phyloP scores from a whole-genome alignment of 108 stramenopile genomes.

The Discostella stelligeroides region DNA sequence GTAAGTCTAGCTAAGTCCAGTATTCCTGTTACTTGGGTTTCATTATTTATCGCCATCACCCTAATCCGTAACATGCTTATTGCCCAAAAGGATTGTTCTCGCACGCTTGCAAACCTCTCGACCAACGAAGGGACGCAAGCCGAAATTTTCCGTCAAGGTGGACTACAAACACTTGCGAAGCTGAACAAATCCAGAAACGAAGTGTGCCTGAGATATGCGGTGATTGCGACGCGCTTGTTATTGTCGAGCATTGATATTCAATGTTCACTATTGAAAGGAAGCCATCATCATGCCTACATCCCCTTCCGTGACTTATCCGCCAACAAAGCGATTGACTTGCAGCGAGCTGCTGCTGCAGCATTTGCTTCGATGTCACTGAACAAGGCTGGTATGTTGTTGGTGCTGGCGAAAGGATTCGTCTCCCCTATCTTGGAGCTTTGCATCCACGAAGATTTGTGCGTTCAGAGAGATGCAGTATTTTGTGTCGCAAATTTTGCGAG shows the following conservation, averaged over 20 bases:
- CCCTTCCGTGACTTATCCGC: slow-evolving; percentile 67
- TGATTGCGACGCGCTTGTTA: slow-evolving; percentile 79
- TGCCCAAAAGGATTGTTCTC: slow-evolving; percentile 59
- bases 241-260: slow-evolving; percentile 70
- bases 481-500: slow-evolving; percentile 79
- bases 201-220: slow-evolving; percentile 78
- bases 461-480: slow-evolving; percentile 64
- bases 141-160: slow-evolving; percentile 69
- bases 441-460: slow-evolving; percentile 63
- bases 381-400: slow-evolving; percentile 63
- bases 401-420: slow-evolving; percentile 67
- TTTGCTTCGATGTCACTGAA: slow-evolving; percentile 75
- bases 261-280: slow-evolving; percentile 58
- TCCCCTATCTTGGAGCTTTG: slow-evolving; percentile 61
- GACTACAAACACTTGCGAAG: slow-evolving; percentile 59
- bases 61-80: too few species aligned
- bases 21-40: background rate
- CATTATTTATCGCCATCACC: background rate
- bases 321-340: slow-evolving; percentile 71
- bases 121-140: slow-evolving; percentile 77
- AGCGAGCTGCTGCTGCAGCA: slow-evolving; percentile 84
- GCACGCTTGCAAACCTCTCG: slow-evolving; percentile 74
- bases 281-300: slow-evolving; percentile 33
- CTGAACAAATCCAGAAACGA: slow-evolving; percentile 63
- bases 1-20: slow-evolving; percentile 23